Evolutionary conservation across 2,329 filamentous ascomycete species (phyloP).

Genomic region (Cordyceps pruinosa): DNA sequence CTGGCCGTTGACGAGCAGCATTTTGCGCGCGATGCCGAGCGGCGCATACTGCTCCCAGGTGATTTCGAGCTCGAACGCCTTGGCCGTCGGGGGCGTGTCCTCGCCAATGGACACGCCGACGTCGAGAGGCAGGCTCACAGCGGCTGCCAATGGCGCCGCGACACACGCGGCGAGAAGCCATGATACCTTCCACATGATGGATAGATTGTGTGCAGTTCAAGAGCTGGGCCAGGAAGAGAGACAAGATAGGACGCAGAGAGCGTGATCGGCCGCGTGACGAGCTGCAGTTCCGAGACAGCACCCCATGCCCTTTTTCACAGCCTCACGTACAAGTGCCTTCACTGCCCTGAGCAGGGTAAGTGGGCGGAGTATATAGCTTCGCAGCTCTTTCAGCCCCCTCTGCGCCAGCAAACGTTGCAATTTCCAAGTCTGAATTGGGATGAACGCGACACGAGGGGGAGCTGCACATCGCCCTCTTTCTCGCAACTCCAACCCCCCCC

Average conservation of each 20-base stretch:
- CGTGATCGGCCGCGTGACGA: too few relatives aligned
- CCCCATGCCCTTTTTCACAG: neutral
- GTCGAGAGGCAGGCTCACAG: neutral
- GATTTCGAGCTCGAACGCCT: slow-evolving; percentile 23
- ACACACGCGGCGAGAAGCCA: neutral
- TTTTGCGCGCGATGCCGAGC: slow-evolving; percentile 37
- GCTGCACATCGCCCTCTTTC: too few relatives aligned
- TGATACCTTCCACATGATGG: neutral
- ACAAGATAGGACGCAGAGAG: too few relatives aligned
- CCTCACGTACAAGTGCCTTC: too few relatives aligned
- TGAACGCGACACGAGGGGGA: too few relatives aligned
- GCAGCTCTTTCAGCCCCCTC: too few relatives aligned
- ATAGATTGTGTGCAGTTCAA: neutral
- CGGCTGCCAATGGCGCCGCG: neutral
- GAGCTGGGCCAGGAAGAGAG: neutral
- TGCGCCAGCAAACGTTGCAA: too few relatives aligned
- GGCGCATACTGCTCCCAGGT: slow-evolving; percentile 34
- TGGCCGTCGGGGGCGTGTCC: neutral
- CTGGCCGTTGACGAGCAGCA: slow-evolving; percentile 51
- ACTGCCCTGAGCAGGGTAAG: too few relatives aligned
- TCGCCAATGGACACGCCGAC: neutral
- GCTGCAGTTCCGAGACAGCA: neutral
- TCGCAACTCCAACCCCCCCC: too few relatives aligned
- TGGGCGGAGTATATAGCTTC: too few relatives aligned
- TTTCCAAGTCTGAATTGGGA: too few relatives aligned